Conservation (phyloP, 331 rosid species). For the Rosa hybrid region DNA sequence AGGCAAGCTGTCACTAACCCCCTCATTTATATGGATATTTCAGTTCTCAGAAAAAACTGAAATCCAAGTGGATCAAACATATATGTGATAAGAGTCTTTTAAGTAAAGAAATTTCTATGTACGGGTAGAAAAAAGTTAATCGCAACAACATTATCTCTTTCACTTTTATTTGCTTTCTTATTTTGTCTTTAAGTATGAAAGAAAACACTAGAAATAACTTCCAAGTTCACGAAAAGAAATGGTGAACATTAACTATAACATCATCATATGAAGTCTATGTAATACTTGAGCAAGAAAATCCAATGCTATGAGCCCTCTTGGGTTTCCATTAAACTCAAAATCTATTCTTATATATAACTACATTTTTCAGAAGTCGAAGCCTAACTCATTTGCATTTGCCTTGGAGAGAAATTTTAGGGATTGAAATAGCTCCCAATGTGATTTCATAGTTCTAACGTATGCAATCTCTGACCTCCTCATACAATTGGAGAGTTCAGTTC, state of each 20-base stretch:
- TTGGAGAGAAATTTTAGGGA: not conserved
- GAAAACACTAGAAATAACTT: no score
- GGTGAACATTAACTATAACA: not conserved
- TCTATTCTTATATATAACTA: not conserved
- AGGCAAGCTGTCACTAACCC: constrained; percentile 4
- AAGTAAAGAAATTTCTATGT: not conserved
- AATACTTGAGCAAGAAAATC: not conserved
- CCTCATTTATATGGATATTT: not conserved
- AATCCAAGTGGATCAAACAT: not conserved
- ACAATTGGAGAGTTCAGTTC: not conserved
- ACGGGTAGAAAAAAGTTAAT: not conserved
- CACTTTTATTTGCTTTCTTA: not conserved
- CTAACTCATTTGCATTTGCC: not conserved
- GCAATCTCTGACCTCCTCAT: not conserved
- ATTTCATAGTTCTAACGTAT: not conserved
- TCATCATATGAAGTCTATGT: not conserved
- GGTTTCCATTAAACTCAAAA: not conserved
- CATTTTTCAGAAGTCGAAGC: not conserved
- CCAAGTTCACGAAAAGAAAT: not conserved
- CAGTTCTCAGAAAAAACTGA: not conserved
- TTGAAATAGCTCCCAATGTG: not conserved
- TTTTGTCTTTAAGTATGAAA: not conserved
- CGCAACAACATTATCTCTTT: no score
- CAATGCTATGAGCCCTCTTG: not conserved
- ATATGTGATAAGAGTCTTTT: not conserved